Conservation (phyloP, 2,329 filamentous ascomycete genomes). For the Fusarium ambrosium region DNA sequence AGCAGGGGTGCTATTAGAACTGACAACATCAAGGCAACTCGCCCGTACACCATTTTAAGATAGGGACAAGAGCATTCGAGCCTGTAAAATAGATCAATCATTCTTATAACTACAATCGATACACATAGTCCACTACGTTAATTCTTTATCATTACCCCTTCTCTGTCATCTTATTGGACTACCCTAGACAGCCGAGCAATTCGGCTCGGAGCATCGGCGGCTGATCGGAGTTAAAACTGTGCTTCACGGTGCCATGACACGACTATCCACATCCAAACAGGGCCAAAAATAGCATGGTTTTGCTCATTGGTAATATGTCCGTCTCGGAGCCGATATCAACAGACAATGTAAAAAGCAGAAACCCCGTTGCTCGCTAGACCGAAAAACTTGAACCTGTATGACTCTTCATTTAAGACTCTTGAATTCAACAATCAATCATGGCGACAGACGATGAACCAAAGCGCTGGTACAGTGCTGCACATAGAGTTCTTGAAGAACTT, state of each 20-base stretch:
- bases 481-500: slow-evolving; percentile 38
- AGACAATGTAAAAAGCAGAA: slow-evolving; percentile 7
- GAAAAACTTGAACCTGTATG: background rate
- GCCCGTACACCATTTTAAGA: background rate
- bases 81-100: background rate
- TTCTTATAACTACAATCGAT: background rate
- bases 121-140: background rate
- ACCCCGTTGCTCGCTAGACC: background rate
- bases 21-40: background rate
- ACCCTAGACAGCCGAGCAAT: slow-evolving; percentile 2
- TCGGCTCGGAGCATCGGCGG: slow-evolving; percentile 9
- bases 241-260: slow-evolving; percentile 5
- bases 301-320: slow-evolving; percentile 5
- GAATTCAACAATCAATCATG: background rate
- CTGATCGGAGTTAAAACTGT: slow-evolving; percentile 8
- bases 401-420: background rate
- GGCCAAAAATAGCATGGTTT: background rate
- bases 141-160: background rate
- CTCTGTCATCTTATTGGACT: background rate
- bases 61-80: background rate
- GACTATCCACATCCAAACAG: background rate
- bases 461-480: background rate
- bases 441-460: background rate
- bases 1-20: too few relatives aligned
- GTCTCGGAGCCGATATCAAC: slow-evolving; percentile 18